Evolutionary conservation across 2,329 filamentous ascomycete species (phyloP).

Genomic region (Colletotrichum sp.): DNA sequence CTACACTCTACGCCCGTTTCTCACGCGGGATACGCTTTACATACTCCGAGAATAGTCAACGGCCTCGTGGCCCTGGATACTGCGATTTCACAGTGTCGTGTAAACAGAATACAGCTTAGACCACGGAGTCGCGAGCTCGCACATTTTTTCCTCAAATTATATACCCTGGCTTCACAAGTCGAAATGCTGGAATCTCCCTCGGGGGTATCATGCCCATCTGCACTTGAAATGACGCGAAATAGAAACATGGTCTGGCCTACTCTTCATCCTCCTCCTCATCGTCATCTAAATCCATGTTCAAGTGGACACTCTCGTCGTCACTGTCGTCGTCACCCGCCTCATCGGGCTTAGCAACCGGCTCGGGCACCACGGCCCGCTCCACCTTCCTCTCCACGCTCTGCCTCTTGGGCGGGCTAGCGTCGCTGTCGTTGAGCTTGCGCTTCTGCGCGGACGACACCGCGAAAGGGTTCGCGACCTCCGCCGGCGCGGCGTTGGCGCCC

Average conservation of each 20-base stretch:
- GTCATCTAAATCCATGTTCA: slow-evolving; percentile 65
- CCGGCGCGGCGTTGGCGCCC: slow-evolving; percentile 15
- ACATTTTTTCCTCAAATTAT: not conserved
- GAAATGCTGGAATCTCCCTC: not conserved
- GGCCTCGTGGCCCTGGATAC: slow-evolving; percentile 14
- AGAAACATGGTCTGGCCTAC: not conserved
- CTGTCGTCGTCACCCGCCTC: slow-evolving; percentile 46
- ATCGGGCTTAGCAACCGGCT: slow-evolving; percentile 16
- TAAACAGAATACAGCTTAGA: slow-evolving; percentile 10
- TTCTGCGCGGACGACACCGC: slow-evolving; percentile 35
- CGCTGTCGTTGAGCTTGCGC: slow-evolving; percentile 42
- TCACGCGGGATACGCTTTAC: not conserved
- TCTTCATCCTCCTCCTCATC: slow-evolving; percentile 43
- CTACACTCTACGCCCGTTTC: not conserved
- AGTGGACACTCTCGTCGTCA: slow-evolving; percentile 60
- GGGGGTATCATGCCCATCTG: slow-evolving; percentile 14
- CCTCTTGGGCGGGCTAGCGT: slow-evolving; percentile 28
- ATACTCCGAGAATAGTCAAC: not conserved
- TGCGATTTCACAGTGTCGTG: slow-evolving; percentile 7
- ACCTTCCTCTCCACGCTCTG: slow-evolving; percentile 16
- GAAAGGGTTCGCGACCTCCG: slow-evolving; percentile 18
- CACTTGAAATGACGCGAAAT: not conserved
- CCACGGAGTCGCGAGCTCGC: not conserved
- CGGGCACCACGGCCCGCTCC: not conserved
- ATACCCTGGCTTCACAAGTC: not conserved